Base-by-base conservation (phyloP, 352 stramenopile species). In the Phytophthora syringae region DNA sequence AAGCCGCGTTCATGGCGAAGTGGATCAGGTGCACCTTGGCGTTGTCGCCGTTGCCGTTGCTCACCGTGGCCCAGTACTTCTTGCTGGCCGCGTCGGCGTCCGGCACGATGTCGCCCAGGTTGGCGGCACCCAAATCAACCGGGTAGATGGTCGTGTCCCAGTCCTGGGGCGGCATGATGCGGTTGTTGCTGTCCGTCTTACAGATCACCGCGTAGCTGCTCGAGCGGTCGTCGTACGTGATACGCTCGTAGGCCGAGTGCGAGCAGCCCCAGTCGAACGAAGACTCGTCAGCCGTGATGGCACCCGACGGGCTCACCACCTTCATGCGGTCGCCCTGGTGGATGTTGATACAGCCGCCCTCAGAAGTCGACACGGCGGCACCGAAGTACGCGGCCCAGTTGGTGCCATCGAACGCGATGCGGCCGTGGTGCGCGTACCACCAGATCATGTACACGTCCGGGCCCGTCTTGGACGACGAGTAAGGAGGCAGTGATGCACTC, bases 181-280 rank as follows among this genome's bases (percentile, higher is more conserved):
- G 77, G 72, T 86, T 83, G 68, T 80, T 83, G 77, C 67, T 83
- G 77, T 86, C 77, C 9, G 77, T 86, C 66, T 83, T 86, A 28
- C 77, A 81, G 54, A 83, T 83, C 34, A 62, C 67, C 9, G 74
- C 76, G 51, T 78, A 83, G 43, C 73, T 53, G 20, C 72, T 70
- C 21, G 60, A 56, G 40, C 72, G 73, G 34, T 66, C 64, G 61
- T 82, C 77, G 52, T 78, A 85, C 44, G 76, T 70, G 57, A 85
- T 74, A 30, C 76, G 77, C 65, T 85, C 77, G 65, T 86, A 86
- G 20, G 64, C 74, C 7, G 74, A 86, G 72, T 86, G 74, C 34
- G 77, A 86, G 66, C 74, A 86, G 21, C 77, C 77, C 66, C 72
- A 81, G 49, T 79, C 72, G 37, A 86, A 86, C 37, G 74, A 70